These are phyloP conservation scores for Alliaria petiolata DNA, from an alignment of 345 rosid species.

Conservation along the genomic window DNA sequence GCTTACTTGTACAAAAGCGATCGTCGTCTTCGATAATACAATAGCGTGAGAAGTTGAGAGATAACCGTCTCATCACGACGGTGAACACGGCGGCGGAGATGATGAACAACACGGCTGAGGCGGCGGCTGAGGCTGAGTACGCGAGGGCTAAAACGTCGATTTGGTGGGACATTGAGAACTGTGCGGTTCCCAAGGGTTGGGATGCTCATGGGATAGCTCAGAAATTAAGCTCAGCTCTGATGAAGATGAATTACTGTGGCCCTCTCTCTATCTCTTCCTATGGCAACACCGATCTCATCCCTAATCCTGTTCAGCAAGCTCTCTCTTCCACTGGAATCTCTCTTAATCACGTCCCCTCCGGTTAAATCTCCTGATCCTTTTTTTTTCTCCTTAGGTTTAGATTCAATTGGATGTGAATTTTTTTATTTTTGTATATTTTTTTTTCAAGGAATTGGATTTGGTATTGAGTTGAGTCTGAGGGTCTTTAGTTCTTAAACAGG, in stretches of 20 bases:
- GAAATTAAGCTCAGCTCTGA: slow-evolving; percentile 64
- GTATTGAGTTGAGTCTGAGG: neutral
- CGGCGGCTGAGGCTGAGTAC: slow-evolving; percentile 59
- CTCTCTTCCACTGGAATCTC: slow-evolving; percentile 77
- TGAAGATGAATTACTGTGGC: slow-evolving; percentile 60
- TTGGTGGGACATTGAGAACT: slow-evolving; percentile 96
- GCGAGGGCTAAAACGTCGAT: slow-evolving; percentile 60
- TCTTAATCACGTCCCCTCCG: slow-evolving; percentile 79
- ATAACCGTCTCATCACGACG: neutral
- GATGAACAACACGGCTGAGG: slow-evolving; percentile 25
- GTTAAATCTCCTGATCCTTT: slow-evolving; percentile 22
- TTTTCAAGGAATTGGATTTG: neutral
- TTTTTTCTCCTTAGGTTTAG: neutral
- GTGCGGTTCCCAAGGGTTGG: slow-evolving; percentile 57
- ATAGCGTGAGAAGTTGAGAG: neutral
- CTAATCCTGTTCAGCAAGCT: slow-evolving; percentile 57
- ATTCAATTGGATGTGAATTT: neutral
- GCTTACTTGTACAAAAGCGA: slow-evolving; percentile 3
- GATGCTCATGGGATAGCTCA: slow-evolving; percentile 63
- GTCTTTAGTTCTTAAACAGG: slow-evolving; percentile 40
- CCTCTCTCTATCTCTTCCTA: slow-evolving; percentile 75
- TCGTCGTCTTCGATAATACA: neutral
- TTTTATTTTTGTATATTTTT: neutral
- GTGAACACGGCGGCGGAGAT: neutral
- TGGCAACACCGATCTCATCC: slow-evolving; percentile 67